Evolutionary conservation across 345 rosid species (phyloP), one percentile per base, ranked within the genome.

Genomic region (Hibiscus syriacus): DNA sequence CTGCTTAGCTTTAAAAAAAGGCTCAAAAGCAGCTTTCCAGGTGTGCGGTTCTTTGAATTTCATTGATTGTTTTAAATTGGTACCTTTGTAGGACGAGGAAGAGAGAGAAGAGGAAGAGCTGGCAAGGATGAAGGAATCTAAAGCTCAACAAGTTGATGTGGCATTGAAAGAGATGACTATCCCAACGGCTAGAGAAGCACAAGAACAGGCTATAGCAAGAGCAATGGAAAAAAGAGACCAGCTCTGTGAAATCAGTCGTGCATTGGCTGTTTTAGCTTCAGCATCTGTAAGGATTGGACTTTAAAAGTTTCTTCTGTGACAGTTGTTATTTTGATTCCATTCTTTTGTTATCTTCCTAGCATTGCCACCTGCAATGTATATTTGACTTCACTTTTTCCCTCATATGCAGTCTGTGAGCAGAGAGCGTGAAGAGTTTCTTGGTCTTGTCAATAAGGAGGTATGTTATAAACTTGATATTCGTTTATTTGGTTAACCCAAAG

Each of bases 381-480:
- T 56, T 74, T 70, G 58, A 57, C 57, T 66, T 77, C 14, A 27
- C 57, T 70, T 76, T 64, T 48, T 62, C 63, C 19, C 12, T 6
- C 63, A 60, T 81, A 65, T 70, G 81, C 84, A 93, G 97, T 94
- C 93, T 23, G 99, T 94, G 27, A 85, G 92, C 66, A 74, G 81
- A 52, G 96, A 91, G 81, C 95, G 97, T 5, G 96, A 94, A 70
- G 97, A 87, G 67, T 91, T 94, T 81, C 78, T 94, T 71, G 67
- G 81, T 63, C 83, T 91, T 56, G 97, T 94, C 68, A 86, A 86
- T 73, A 87, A 91, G 80, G 97, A 94, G 98, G 98, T 93, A 82
- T 57, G 45, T 13, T 67, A 60, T 38, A 64, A 34, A 29, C 45
- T 63, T 50, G 53, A 45, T 16, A 1, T 45, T 2, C 8, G 25